Evolutionary conservation across 768 basidiomycete genomes (phyloP).

Genomic region (Daedaleopsis sinensis): DNA sequence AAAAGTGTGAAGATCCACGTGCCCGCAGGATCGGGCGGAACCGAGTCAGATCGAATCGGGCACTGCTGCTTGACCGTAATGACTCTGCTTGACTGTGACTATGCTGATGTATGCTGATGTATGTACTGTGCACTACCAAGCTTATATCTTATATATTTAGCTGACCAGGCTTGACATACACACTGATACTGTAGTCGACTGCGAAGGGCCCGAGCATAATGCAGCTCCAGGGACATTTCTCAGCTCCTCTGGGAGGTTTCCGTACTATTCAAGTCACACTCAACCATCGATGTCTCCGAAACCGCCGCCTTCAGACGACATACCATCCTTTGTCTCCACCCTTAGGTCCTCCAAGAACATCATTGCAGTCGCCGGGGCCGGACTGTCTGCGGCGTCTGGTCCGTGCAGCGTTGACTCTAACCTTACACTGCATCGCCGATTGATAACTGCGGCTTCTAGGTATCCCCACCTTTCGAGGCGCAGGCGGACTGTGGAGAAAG

Average conservation of each 20-base stretch:
- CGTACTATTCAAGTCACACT: not conserved
- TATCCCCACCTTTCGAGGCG: constrained; percentile 53
- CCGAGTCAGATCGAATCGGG: no score
- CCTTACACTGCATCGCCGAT: not conserved
- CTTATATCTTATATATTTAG: no score
- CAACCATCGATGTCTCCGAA: constrained; percentile 2
- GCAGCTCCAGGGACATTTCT: no score
- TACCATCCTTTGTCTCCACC: constrained; percentile 26
- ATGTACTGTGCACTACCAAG: no score
- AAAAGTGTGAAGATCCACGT: not conserved
- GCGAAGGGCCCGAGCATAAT: no score
- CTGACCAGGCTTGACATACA: no score
- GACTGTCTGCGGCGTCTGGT: constrained; percentile 69
- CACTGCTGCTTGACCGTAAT: no score
- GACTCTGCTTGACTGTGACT: no score
- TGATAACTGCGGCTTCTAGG: constrained; percentile 24
- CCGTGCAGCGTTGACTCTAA: constrained; percentile 1
- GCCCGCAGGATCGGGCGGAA: not conserved
- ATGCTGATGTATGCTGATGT: no score
- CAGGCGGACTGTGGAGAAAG: constrained; percentile 54
- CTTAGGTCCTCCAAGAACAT: constrained; percentile 37
- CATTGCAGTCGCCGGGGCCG: constrained; percentile 55
- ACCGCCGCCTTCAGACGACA: constrained; percentile 12
- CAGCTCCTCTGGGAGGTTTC: no score
- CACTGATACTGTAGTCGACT: no score